These are phyloP conservation scores for Sinapis alba DNA, from an alignment of 441 rosid species.

Conservation along the genomic window DNA sequence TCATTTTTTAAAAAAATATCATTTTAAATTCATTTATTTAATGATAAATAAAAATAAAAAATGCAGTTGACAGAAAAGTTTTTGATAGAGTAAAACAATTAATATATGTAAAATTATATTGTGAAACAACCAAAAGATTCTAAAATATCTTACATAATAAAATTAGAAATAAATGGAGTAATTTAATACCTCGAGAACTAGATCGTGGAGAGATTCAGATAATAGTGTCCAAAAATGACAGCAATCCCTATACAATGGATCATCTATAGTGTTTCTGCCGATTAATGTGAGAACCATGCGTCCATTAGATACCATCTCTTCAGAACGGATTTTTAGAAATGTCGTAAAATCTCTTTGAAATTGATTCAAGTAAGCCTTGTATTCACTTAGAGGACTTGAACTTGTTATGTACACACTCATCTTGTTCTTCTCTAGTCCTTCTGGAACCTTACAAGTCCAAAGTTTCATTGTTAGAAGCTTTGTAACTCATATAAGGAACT, in stretches of 20 bases:
- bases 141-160: no score
- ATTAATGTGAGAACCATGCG: conserved; percentile 35
- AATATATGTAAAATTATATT: no score
- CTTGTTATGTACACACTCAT: conserved; percentile 40
- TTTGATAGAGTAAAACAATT: no score
- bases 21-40: no score
- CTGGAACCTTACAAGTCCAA: conserved; percentile 24
- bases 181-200: conserved; percentile 25
- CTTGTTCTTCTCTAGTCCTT: conserved; percentile 25
- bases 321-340: conserved; percentile 36
- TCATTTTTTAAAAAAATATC: no score
- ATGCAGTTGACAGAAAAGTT: no score
- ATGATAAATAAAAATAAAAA: no score
- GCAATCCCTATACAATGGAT: conserved; percentile 23
- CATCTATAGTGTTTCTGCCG: conserved; percentile 36
- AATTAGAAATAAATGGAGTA: not conserved
- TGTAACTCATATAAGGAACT: not conserved
- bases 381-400: conserved; percentile 41
- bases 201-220: conserved; percentile 15
- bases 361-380: conserved; percentile 38
- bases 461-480: not conserved
- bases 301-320: conserved; percentile 41
- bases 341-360: conserved; percentile 37
- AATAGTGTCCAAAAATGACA: conserved; percentile 25
- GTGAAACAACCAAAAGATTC: no score